Base-by-base conservation (phyloP, 805 yeast species). In the Clavispora santaluciae region DNA sequence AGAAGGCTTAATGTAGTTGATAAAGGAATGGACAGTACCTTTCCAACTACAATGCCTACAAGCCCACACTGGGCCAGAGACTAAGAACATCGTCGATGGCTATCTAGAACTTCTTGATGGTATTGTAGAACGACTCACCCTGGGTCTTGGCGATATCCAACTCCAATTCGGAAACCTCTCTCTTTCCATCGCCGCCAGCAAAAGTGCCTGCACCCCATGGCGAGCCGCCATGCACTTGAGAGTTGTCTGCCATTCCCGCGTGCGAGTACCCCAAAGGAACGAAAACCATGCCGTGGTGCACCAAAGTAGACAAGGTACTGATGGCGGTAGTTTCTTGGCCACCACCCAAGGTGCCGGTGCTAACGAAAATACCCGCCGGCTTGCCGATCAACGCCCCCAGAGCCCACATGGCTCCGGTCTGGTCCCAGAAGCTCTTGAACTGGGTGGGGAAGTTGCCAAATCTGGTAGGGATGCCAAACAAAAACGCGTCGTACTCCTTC, bases 171-270 rank as follows among this genome's bases (percentile, higher is more conserved):
- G 80, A 53, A 24, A 88, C 83, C 53, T 70, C 67, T 69, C 95
- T 79, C 6, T 85, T 75, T 38, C 95, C 95, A 57, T 83, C 91
- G 38, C 74, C 70, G 37, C 79, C 86, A 22, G 95, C 89, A 55
- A 74, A 70, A 28, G 86, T 67, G 51, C 95, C 95, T 24, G 95
- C 84, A 60, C 95, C 95, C 88, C 89, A 87, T 35, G 95, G 78
- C 17, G 89, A 76, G 41, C 85, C 86, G 49, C 95, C 95, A 59
- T 83, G 95, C 37, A 78, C 72, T 66, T 84, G 88, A 3, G 72
- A 76, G 33, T 81, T 55, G 63, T 71, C 72, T 33, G 84, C 64
- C 48, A 81, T 55, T 50, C 73, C 72, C 9, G 74, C 72, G 62
- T 81, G 81, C 4, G 75, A 68, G 67, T 80, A 86, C 45, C 95